Base-by-base conservation (phyloP, 2,329 filamentous ascomycete species). In the Colletotrichum noveboracense region DNA sequence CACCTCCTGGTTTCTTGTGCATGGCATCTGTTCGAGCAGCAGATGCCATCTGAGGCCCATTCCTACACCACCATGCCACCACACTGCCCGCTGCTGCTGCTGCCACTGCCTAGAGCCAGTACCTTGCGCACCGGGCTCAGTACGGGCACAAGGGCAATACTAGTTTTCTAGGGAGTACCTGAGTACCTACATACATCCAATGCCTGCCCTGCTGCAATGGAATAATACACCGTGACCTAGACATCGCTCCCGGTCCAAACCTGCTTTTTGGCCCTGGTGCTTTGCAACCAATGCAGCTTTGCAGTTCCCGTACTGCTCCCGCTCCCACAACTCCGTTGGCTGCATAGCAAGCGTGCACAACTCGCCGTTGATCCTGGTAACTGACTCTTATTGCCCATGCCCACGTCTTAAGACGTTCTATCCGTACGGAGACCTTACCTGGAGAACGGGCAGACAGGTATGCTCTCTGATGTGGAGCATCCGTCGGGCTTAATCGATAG, bases 1-100 rank as follows among this genome's bases (percentile, higher is more conserved):
- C 74, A 76, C 74, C 70, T 76, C 74, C 70, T 76, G 70, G 70
- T 74, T 76, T 75, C 70, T 52, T 73, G 64, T 69, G 48, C 55
- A 61, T 62, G 69, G 58, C 66, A 69, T 52, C 55, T 68, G 64
- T 30, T 48, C 65, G 73, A 72, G 26, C 68, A 61, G 58, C 43
- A 76, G 64, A 76, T 73, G 74, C 74, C 74, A 76, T 76, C 74
- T 76, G 74, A 76, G 74, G 43, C 64, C 56, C 69, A 73, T 66
- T 73, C 73, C 71, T 48, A 43, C 69, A 62, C 38, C 36, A 56
- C 32, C 55, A 36, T 48, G 43, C 66, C 34, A 36, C 9, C 24
- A 36, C 34, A 48, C n/a, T 48, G 43, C 9, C n/a, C 9, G 16
- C 38, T 43, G 9, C 9, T 43, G 38, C 14, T 36, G 34, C 34